These are phyloP conservation scores for Suhomyces kunorum DNA, from an alignment of 1,139 yeast genomes.

Conservation along the genomic window DNA sequence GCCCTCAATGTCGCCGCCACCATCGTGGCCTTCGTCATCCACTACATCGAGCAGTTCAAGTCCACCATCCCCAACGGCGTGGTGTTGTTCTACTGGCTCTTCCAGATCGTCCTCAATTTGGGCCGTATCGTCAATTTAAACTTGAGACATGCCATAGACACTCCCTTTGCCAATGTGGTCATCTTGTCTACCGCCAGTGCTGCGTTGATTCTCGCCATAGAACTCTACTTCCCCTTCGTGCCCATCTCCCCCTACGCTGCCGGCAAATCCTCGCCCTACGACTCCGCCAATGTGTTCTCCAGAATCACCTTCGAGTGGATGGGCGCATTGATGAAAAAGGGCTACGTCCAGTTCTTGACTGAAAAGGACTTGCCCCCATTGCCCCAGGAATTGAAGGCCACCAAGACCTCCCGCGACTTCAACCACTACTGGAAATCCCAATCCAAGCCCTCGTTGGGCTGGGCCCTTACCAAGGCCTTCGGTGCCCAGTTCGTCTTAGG, in stretches of 20 bases:
- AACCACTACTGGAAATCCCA: slow-evolving; percentile 58
- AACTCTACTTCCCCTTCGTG: slow-evolving; percentile 50
- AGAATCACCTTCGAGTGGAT: slow-evolving; percentile 87
- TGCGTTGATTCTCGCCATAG: slow-evolving; percentile 53
- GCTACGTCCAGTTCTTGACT: slow-evolving; percentile 70
- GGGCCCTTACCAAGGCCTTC: slow-evolving; percentile 66
- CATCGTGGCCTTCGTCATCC: slow-evolving; percentile 55
- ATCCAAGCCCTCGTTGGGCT: slow-evolving; percentile 60
- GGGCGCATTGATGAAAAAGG: slow-evolving; percentile 85
- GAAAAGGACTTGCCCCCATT: slow-evolving; percentile 81
- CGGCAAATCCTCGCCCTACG: slow-evolving; percentile 61
- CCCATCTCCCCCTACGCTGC: slow-evolving; percentile 42
- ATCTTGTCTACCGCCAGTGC: slow-evolving; percentile 52
- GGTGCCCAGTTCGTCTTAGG: slow-evolving; percentile 71
- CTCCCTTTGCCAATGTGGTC: slow-evolving; percentile 45
- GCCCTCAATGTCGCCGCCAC: slow-evolving; percentile 43
- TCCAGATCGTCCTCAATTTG: slow-evolving; percentile 45
- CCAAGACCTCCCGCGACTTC: slow-evolving; percentile 51
- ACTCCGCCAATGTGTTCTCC: slow-evolving; percentile 79
- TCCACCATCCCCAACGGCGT: slow-evolving; percentile 66
- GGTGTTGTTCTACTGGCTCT: slow-evolving; percentile 76
- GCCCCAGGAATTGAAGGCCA: slow-evolving; percentile 64
- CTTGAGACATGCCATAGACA: slow-evolving; percentile 46
- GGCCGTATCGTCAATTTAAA: slow-evolving; percentile 45
- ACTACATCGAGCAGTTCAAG: slow-evolving; percentile 73